Conservation (phyloP, 192 early-diverging fungal genomes). For the Glomus cerebriforme region DNA sequence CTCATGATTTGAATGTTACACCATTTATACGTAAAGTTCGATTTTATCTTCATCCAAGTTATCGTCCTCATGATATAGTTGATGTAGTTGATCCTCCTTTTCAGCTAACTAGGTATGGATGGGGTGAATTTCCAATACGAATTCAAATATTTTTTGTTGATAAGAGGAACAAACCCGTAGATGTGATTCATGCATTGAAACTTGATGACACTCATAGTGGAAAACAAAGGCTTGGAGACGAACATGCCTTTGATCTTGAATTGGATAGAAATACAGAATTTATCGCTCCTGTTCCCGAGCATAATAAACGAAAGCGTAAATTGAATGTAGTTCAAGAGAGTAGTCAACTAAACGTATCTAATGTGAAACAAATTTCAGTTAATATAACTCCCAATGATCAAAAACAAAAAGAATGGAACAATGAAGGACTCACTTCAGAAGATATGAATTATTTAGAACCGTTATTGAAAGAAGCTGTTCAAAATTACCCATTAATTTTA, state of each 20-base stretch:
- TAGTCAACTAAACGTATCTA: not conserved
- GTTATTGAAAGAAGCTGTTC: conserved; percentile 27
- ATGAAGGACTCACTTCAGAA: not conserved
- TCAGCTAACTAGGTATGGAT: conserved; percentile 85
- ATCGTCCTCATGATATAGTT: conserved; percentile 85
- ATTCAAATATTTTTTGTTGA: conserved; percentile 83
- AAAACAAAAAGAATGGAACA: not conserved
- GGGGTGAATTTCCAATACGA: conserved; percentile 92
- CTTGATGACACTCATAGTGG: conserved; percentile 75
- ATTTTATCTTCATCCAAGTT: conserved; percentile 88
- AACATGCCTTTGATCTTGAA: conserved; percentile 79
- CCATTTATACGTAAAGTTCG: conserved; percentile 79
- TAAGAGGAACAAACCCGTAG: conserved; percentile 79
- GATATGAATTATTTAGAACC: conserved; percentile 24
- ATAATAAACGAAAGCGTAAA: not conserved
- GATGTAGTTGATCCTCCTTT: conserved; percentile 79
- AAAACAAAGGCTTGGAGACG: conserved; percentile 67
- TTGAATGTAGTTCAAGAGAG: not conserved
- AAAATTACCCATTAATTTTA: conserved; percentile 30
- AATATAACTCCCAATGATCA: not conserved
- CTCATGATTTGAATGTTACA: conserved; percentile 47
- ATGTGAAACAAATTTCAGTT: not conserved
- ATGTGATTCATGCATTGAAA: conserved; percentile 80
- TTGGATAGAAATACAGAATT: conserved; percentile 83
- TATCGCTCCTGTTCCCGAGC: conserved; percentile 27